Base-by-base conservation (phyloP, 1,284 basidiomycete species). In the Melanopsichium pennsylvanicum region DNA sequence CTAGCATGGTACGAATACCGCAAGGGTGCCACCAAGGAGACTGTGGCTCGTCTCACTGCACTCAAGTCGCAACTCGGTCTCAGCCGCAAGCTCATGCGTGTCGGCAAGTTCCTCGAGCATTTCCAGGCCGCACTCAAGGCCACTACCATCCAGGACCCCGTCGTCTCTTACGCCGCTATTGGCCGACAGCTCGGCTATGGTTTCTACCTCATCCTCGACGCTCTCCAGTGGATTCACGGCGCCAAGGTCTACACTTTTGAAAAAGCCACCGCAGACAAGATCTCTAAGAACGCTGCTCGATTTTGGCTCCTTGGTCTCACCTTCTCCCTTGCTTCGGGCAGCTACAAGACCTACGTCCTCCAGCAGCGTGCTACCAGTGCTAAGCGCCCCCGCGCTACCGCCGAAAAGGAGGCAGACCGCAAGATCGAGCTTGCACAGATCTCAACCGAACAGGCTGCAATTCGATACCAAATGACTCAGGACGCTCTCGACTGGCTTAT, bases 101-200 rank as follows among this genome's bases (percentile, higher is more conserved):
- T 97, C 47, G 92, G 93, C 75, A 96, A 97, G 83, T 93, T 93
- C 25, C 76, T 96, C 64, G 95, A 98, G 81, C 93, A 97, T 83
- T 85, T 96, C 16, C 96, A 98, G 82, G 88, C 92, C 3, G 93
- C 92, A 19, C 84, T 97, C 51, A 90, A 89, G 66, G 89, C 90
- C n/a, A 84, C 88, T 16, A 81, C 86, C 5, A 78, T 86, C 10
- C 84, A 85, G 50, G 86, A 87, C 75, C 79, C 87, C 19, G 83
- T 87, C n/a, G 91, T 97, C 73, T 89, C 90, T 69, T 84, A 92
- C 54, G 87, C 90, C 1, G 88, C 90, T 31, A 88, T 97, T 71
- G 89, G 86, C 31, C 86, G 92, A 49, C 95, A 98, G 83, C 82
- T 98, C 25, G 87, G 87, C 12, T 97, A 97, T 84, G 92, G 92